A percentile compares a stretch with the other conserved stretches of the same genome.
These are phyloP conservation scores for Candida silvicultrix DNA, from an alignment of 805 yeast species.

Conservation along the genomic window DNA sequence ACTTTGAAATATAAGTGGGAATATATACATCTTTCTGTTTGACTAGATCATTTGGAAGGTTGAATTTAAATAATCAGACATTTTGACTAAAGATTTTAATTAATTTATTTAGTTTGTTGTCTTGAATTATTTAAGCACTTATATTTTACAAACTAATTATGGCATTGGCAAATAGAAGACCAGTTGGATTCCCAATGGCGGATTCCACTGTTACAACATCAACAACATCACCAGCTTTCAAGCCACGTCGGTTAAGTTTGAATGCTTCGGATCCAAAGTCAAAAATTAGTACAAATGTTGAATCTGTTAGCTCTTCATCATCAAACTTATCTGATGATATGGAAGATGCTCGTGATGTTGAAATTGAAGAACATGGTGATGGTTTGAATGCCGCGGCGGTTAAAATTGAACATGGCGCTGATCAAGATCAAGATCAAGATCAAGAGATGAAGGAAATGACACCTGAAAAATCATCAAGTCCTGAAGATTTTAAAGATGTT, in stretches of 20 bases:
- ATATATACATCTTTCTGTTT: too few relatives aligned
- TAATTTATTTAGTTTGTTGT: constrained; percentile 12
- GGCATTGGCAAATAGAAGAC: constrained; percentile 68
- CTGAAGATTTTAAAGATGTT: constrained; percentile 17
- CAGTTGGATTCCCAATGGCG: constrained; percentile 42
- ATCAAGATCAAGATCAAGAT: constrained; percentile 7
- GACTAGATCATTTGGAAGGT: too few relatives aligned
- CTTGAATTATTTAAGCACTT: not conserved
- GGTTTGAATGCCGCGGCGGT: not conserved
- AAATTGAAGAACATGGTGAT: constrained; percentile 1
- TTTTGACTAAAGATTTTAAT: constrained; percentile 18
- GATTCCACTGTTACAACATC: constrained; percentile 16
- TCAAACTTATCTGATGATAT: not conserved
- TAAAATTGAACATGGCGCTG: not conserved
- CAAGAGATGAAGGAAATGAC: constrained; percentile 12
- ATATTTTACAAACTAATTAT: constrained; percentile 21
- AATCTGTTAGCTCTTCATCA: not conserved
- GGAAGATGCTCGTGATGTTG: not conserved
- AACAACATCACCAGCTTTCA: constrained; percentile 21
- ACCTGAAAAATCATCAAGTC: constrained; percentile 20
- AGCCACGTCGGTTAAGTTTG: constrained; percentile 24
- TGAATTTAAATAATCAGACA: not conserved
- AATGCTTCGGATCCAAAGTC: constrained; percentile 1
- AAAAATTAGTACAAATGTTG: not conserved
- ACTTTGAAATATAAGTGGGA: not conserved